Evolutionary conservation across 768 basidiomycete species (phyloP).

Genomic region (Boletus rex-veris): DNA sequence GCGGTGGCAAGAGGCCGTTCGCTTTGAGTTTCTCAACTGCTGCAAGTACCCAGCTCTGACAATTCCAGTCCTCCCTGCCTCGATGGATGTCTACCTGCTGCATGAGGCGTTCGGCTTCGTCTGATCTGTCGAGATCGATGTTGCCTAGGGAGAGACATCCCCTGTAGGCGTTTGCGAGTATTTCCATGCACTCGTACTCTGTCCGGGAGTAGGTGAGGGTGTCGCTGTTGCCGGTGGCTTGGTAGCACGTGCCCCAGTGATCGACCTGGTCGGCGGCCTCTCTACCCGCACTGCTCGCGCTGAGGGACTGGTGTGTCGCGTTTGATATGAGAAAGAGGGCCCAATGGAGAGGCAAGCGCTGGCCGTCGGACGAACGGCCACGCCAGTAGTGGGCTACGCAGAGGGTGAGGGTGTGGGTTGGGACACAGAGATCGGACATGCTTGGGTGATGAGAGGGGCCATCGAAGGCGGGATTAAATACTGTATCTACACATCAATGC

Average conservation of each 20-base stretch:
- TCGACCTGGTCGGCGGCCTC: slow-evolving; percentile 23
- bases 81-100: slow-evolving; percentile 23
- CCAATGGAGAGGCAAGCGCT: slow-evolving; percentile 28
- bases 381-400: slow-evolving; percentile 33
- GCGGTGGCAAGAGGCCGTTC: slow-evolving; percentile 12
- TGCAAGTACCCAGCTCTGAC: slow-evolving; percentile 29
- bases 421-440: slow-evolving; percentile 17
- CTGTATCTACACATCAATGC: slow-evolving; percentile 1
- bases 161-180: slow-evolving; percentile 28
- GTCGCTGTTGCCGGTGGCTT: slow-evolving; percentile 29
- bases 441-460: background rate
- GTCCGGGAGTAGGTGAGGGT: slow-evolving; percentile 26
- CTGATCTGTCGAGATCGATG: slow-evolving; percentile 13
- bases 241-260: slow-evolving; percentile 32
- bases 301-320: slow-evolving; percentile 21
- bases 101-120: slow-evolving; percentile 19
- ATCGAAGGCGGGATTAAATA: slow-evolving; percentile 5
- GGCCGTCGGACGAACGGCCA: slow-evolving; percentile 17
- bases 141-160: slow-evolving; percentile 27
- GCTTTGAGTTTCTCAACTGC: slow-evolving; percentile 25
- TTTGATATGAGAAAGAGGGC: slow-evolving; percentile 29
- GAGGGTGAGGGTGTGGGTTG: slow-evolving; percentile 19
- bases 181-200: slow-evolving; percentile 31
- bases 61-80: slow-evolving; percentile 32
- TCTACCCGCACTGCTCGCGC: slow-evolving; percentile 19